Conservation (phyloP, 257 asterid species). For the Verbena officinalis region DNA sequence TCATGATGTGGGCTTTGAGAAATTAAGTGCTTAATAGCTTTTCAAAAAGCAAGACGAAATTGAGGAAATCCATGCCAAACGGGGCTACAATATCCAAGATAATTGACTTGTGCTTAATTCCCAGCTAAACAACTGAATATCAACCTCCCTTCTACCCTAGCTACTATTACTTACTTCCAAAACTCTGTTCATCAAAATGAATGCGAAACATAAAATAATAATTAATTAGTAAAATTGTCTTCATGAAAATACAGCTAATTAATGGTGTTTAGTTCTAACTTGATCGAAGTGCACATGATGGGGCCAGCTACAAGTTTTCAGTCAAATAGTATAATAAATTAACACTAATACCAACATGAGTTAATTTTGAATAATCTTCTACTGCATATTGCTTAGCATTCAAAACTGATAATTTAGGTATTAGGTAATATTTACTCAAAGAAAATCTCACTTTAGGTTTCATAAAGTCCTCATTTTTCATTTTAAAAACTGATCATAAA, state of each 20-base stretch:
- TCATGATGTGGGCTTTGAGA: conserved; percentile 31
- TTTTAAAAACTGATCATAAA: too few species aligned
- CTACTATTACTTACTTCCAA: not conserved
- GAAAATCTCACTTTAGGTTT: too few species aligned
- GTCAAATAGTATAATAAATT: not conserved
- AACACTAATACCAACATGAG: too few species aligned
- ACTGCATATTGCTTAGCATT: too few species aligned
- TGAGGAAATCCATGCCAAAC: conserved; percentile 76
- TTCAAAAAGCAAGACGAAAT: conserved; percentile 49
- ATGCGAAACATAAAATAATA: not conserved
- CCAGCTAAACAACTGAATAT: too few species aligned
- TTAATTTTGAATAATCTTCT: too few species aligned
- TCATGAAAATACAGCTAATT: not conserved
- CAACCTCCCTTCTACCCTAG: conserved; percentile 18
- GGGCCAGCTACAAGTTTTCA: not conserved
- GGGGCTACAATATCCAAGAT: conserved; percentile 51
- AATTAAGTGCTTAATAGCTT: conserved; percentile 41
- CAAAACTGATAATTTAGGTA: too few species aligned
- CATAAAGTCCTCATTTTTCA: too few species aligned
- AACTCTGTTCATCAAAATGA: conserved; percentile 5
- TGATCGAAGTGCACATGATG: too few species aligned
- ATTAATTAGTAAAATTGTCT: not conserved
- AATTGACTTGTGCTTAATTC: conserved; percentile 56
- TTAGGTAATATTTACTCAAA: too few species aligned
- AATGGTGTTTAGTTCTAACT: too few species aligned